These are phyloP conservation scores for Yarrowia phangngaensis DNA, from an alignment of 805 yeast genomes.

Conservation along the genomic window DNA sequence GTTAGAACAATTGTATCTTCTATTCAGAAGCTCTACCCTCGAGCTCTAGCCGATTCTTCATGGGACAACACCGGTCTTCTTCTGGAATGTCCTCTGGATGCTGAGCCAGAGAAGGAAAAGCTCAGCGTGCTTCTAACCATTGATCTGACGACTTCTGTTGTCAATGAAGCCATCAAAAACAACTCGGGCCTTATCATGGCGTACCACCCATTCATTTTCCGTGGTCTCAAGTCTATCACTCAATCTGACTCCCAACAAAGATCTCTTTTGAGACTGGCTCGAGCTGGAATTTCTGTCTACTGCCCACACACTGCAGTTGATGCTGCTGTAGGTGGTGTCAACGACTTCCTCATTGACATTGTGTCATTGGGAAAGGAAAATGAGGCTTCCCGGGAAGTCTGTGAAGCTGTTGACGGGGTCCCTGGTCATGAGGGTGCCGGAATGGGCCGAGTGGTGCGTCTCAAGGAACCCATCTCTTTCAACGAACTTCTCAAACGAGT, in stretches of 20 bases:
- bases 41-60: constrained; percentile 70
- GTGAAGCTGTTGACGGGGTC: constrained; percentile 45
- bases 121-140: constrained; percentile 60
- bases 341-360: constrained; percentile 80
- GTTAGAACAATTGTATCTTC: constrained; percentile 37
- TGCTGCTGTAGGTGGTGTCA: constrained; percentile 88
- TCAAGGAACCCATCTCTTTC: constrained; percentile 47
- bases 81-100: constrained; percentile 55
- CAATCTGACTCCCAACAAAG: constrained; percentile 74
- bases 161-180: constrained; percentile 69
- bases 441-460: constrained; percentile 68
- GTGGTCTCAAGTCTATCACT: constrained; percentile 73
- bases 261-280: constrained; percentile 67
- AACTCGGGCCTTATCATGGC: constrained; percentile 65
- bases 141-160: constrained; percentile 79
- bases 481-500: constrained; percentile 47
- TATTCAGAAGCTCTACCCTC: constrained; percentile 74
- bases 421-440: constrained; percentile 56
- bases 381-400: constrained; percentile 39
- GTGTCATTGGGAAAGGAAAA: constrained; percentile 40
- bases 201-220: constrained; percentile 91
- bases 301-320: constrained; percentile 96
- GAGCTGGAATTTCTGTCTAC: constrained; percentile 80
- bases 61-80: constrained; percentile 97
- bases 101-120: constrained; percentile 29